A percentile compares a stretch with the other conserved stretches of the same genome.
These are phyloP conservation scores for Tuber brumale DNA, from an alignment of 495 filamentous ascomycete genomes.

Conservation along the genomic window DNA sequence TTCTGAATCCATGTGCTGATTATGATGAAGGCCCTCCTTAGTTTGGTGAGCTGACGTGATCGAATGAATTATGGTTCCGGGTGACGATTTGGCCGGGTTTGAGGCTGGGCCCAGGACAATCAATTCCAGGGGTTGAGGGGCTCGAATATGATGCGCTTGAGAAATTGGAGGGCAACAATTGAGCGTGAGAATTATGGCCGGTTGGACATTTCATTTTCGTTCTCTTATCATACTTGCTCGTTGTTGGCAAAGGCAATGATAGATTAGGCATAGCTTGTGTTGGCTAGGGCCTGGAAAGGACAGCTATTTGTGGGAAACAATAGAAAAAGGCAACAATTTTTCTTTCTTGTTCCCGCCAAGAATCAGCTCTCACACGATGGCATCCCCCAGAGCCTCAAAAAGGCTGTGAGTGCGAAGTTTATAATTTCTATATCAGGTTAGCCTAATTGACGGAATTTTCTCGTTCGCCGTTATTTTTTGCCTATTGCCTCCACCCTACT, in stretches of 20 bases:
- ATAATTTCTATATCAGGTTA: not conserved
- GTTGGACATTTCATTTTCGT: not conserved
- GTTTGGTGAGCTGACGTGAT: not conserved
- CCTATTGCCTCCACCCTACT: not conserved
- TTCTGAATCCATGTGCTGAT: not conserved
- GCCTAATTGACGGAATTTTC: not conserved
- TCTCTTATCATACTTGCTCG: not conserved
- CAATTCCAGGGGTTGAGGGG: not conserved
- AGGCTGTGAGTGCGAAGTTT: not conserved
- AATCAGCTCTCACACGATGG: not conserved
- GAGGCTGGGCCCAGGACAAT: not conserved
- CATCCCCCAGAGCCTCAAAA: not conserved
- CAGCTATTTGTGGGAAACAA: not conserved
- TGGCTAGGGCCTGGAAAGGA: not conserved
- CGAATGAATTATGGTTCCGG: not conserved
- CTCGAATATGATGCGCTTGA: not conserved
- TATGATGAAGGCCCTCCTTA: not conserved
- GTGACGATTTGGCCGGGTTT: not conserved
- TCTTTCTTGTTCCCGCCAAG: not conserved
- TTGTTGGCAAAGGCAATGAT: not conserved
- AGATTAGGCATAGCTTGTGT: not conserved
- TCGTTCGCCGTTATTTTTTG: slow-evolving; percentile 3
- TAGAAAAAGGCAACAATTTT: not conserved
- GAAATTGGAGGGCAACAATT: not conserved
- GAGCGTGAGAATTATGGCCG: not conserved